These are phyloP conservation scores for Phytophthora meadii DNA, from an alignment of 352 stramenopile genomes.

Conservation along the genomic window DNA sequence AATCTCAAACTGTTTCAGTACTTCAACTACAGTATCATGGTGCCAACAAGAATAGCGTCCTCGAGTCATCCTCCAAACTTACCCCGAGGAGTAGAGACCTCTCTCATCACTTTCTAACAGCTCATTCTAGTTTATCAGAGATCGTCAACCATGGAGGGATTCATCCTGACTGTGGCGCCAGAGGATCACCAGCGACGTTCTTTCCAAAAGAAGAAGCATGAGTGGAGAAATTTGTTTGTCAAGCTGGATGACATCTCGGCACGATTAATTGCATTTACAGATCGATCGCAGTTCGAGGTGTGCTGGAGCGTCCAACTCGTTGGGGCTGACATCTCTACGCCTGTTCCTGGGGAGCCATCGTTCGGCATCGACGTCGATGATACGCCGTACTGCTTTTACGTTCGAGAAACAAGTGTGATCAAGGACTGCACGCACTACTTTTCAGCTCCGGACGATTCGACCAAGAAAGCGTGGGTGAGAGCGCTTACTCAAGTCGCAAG, in stretches of 20 bases:
- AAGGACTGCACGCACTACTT: constrained; percentile 53
- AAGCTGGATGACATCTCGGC: constrained; percentile 75
- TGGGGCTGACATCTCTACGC: constrained; percentile 63
- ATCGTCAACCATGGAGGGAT: constrained; percentile 47
- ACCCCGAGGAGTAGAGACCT: neutral
- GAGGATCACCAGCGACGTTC: constrained; percentile 20
- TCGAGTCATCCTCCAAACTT: constrained; percentile 13
- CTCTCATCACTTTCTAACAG: constrained; percentile 4
- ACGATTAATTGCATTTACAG: constrained; percentile 62
- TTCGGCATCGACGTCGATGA: constrained; percentile 56
- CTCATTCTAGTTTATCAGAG: neutral
- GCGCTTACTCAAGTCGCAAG: constrained; percentile 47
- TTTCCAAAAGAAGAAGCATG: constrained; percentile 34
- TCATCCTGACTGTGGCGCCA: constrained; percentile 47
- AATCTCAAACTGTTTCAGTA: constrained; percentile 2
- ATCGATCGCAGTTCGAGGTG: constrained; percentile 54
- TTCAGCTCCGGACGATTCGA: constrained; percentile 41
- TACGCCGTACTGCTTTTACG: constrained; percentile 67
- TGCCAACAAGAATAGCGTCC: constrained; percentile 14
- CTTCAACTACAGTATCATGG: neutral
- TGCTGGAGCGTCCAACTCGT: constrained; percentile 59
- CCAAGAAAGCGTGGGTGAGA: constrained; percentile 69
- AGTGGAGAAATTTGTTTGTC: constrained; percentile 61
- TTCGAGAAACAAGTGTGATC: constrained; percentile 44
- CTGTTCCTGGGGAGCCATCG: constrained; percentile 58